These are phyloP conservation scores for Tillandsia fasciculata DNA, from an alignment of 176 grass and related monocot genomes.

Conservation along the genomic window DNA sequence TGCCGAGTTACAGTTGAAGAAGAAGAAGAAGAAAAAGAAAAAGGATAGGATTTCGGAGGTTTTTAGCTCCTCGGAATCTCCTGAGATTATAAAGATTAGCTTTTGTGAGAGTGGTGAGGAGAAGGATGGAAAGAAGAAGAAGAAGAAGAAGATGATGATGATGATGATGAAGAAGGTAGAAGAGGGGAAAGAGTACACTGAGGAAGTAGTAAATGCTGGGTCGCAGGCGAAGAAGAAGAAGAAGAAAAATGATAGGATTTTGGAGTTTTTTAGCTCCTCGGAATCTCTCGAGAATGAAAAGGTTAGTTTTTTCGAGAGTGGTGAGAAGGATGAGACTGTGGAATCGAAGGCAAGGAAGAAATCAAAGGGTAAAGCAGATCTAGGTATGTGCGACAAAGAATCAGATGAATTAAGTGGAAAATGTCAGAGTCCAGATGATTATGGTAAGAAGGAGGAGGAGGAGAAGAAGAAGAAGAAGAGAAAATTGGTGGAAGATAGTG, in stretches of 20 bases:
- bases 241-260: not conserved
- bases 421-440: not conserved
- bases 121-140: too few species aligned
- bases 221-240: not conserved
- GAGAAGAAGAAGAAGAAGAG: conserved; percentile 19
- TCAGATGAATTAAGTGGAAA: not conserved
- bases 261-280: too few species aligned
- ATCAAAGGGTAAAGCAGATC: too few species aligned
- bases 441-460: conserved; percentile 8
- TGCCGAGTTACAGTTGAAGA: not conserved
- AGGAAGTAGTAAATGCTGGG: not conserved
- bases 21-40: not conserved
- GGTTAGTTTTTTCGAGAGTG: too few species aligned
- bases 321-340: too few species aligned
- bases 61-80: too few species aligned
- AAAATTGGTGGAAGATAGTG: conserved; percentile 7
- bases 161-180: not conserved
- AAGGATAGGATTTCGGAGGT: not conserved
- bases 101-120: too few species aligned
- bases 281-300: too few species aligned
- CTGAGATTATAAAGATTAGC: too few species aligned
- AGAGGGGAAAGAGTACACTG: not conserved
- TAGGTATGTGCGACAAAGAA: too few species aligned
- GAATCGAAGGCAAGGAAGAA: too few species aligned
- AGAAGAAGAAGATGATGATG: too few species aligned